Percentiles rank a stretch among this genome's conserved stretches.
Evolutionary conservation across 306 rosid genomes (phyloP).

Genomic region (Erythrophleum fordii): DNA sequence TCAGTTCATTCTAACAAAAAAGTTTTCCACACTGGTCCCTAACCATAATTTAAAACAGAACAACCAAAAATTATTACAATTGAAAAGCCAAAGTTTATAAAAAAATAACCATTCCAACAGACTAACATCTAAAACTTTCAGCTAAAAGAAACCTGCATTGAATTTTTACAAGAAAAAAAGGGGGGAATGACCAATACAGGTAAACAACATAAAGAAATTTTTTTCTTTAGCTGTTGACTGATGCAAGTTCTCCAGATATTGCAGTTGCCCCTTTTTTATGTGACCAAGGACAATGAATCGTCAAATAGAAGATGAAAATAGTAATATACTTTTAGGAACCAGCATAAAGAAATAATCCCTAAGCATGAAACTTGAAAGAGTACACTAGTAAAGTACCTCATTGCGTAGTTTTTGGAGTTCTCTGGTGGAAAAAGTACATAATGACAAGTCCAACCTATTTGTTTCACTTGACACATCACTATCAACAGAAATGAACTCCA

Average conservation of each 20-base stretch:
- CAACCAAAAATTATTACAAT: neutral
- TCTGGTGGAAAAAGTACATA: constrained; percentile 85
- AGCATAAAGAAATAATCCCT: neutral
- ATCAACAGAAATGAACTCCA: constrained; percentile 94
- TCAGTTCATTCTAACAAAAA: constrained; percentile 12
- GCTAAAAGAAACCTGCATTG: constrained; percentile 11
- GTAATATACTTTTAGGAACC: neutral
- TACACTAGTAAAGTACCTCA: constrained; percentile 57
- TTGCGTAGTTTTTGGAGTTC: constrained; percentile 91
- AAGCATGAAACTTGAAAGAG: constrained; percentile 24
- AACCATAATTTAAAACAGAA: constrained; percentile 12
- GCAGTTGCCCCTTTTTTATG: neutral
- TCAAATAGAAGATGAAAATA: neutral
- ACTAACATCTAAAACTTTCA: constrained; percentile 13
- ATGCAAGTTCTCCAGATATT: constrained; percentile 11
- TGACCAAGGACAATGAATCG: neutral
- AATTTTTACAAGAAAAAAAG: neutral
- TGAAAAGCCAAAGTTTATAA: neutral
- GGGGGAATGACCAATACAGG: constrained; percentile 7
- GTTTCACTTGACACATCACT: constrained; percentile 70
- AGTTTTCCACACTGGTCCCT: constrained; percentile 10
- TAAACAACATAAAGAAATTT: neutral
- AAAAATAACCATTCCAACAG: constrained; percentile 2
- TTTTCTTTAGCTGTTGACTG: neutral
- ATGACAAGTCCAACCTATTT: constrained; percentile 59